Base-by-base conservation (phyloP, 805 yeast species). In the Sugiyamaella chiloensis region DNA sequence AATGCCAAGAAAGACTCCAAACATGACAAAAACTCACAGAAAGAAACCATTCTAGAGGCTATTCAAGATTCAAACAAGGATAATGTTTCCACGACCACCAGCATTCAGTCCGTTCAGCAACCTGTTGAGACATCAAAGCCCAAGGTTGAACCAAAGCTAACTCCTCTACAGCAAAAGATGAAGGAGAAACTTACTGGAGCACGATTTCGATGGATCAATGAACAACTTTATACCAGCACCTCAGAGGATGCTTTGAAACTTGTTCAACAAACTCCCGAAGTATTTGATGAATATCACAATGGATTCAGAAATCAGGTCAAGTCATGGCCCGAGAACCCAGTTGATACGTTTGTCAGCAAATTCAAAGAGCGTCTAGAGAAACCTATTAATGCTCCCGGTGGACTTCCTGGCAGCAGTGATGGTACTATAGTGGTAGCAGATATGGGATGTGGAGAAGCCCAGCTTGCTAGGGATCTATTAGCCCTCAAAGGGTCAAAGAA, bases 361-460 rank as follows among this genome's bases (percentile, higher is more conserved):
- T 74, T 93, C 47, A 78, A 78, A 51, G 58, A 50, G 24, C 61
- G 71, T 0, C 54, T 68, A 1, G 64, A 72, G 9, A 83, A 76
- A 60, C 81, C 83, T n/a, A 80, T 89, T 3, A 87, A 85, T 65
- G 96, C 97, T 0, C 98, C 98, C 3, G 98, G 98, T 54, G 98
- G 97, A 2, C 74, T 90, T 47, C 96, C 96, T 1, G 77, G 73
- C 40, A 63, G 59, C 37, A 51, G 53, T 20, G 67, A 67, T 42
- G 80, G 79, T 47, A 75, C 76, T 50, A 81, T 91, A 30, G 88
- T 85, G 2, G 77, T 93, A 50, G 97, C 98, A 0, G 99, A 93
- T 69, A 91, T 93, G 98, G 99, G 99, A 8, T 93, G 99, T 66
- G 99, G 99, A 47, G 99, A 93, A 66, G 99, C 98, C 0, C 85